phyloP scores from a whole-genome alignment of 306 rosid genomes.

The Lagenaria siceraria region DNA sequence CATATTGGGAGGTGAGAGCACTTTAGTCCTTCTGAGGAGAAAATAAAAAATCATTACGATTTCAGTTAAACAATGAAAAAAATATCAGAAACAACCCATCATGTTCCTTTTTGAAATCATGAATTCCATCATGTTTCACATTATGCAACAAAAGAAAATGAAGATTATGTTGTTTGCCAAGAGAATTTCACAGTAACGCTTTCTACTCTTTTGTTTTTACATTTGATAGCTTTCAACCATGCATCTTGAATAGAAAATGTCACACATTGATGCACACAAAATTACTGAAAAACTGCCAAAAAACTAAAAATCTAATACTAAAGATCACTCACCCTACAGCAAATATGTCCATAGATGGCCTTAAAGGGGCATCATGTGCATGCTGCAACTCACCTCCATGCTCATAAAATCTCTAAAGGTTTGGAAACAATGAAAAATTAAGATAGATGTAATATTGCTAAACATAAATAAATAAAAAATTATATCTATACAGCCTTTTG shows the following conservation, averaged over 20 bases:
- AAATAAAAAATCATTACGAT: neutral
- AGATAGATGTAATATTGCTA: neutral
- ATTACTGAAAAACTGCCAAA: neutral
- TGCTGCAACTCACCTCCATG: constrained; percentile 92
- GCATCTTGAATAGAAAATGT: neutral
- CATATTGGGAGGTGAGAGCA: constrained; percentile 13
- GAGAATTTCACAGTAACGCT: neutral
- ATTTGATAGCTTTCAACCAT: neutral
- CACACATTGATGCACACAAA: neutral
- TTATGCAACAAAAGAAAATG: neutral
- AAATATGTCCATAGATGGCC: constrained; percentile 92
- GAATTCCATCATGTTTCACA: neutral
- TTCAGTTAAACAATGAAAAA: neutral
- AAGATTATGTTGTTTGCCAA: neutral
- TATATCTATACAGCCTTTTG: neutral
- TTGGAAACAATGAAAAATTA: neutral
- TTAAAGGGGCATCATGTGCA: constrained; percentile 74
- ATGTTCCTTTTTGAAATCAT: neutral
- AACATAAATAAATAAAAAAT: neutral
- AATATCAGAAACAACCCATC: neutral
- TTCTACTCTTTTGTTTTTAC: neutral
- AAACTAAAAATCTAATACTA: constrained; percentile 8
- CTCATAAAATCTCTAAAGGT: constrained; percentile 84
- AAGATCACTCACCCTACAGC: constrained; percentile 76
- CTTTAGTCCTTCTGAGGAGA: neutral